A percentile compares a stretch with the other conserved stretches of the same genome.
Evolutionary conservation across 345 rosid species (phyloP).

Genomic region (Salix exigua): DNA sequence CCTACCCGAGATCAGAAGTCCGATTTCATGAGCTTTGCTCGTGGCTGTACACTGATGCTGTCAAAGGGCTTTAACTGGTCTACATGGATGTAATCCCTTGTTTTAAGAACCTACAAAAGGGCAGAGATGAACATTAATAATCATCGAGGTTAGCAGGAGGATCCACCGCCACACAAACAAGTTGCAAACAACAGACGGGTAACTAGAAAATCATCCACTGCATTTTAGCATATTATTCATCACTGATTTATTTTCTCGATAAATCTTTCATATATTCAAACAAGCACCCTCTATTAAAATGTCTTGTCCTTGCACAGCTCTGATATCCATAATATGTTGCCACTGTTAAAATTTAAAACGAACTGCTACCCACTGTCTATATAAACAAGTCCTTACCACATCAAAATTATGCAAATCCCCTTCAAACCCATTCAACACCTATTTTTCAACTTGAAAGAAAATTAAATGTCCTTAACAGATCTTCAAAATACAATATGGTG

Average conservation of each 20-base stretch:
- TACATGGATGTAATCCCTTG: slow-evolving; percentile 85
- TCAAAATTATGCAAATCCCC: background rate
- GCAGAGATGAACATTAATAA: background rate
- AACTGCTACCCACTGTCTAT: background rate
- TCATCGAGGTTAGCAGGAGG: background rate
- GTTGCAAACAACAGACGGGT: background rate
- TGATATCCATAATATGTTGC: background rate
- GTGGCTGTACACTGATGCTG: slow-evolving; percentile 57
- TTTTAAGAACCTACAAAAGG: slow-evolving; percentile 69
- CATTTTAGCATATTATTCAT: background rate
- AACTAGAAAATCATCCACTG: background rate
- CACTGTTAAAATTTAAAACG: background rate
- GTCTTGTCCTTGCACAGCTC: background rate
- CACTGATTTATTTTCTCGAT: background rate
- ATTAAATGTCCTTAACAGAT: background rate
- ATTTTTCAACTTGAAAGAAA: background rate
- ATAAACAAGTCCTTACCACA: background rate
- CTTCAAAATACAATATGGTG: background rate
- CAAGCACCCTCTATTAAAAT: background rate
- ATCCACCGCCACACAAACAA: background rate
- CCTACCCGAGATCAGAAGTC: slow-evolving; percentile 50
- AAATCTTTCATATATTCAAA: background rate
- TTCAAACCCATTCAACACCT: background rate
- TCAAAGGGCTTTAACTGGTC: slow-evolving; percentile 77
- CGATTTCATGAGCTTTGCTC: slow-evolving; percentile 79